These are phyloP conservation scores for Suillus weaverae DNA, from an alignment of 768 basidiomycete species.

Conservation along the genomic window DNA sequence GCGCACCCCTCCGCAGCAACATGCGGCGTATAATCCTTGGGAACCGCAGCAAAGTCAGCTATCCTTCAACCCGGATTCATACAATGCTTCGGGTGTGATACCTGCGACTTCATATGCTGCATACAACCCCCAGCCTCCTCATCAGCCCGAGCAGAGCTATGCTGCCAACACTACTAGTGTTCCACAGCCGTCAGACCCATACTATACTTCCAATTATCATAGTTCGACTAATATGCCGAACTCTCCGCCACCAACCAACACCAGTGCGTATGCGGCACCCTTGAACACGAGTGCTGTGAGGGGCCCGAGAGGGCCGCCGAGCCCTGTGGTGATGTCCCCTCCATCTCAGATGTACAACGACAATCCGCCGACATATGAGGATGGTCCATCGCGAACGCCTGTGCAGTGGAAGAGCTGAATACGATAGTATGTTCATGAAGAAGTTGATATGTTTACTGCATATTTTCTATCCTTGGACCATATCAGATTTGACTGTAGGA, in stretches of 20 bases:
- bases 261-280: constrained; percentile 28
- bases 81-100: constrained; percentile 34
- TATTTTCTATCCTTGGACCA: constrained; percentile 18
- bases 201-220: constrained; percentile 26
- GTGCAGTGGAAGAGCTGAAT: constrained; percentile 49
- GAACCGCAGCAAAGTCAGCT: constrained; percentile 19
- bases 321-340: constrained; percentile 24
- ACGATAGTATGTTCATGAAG: background rate
- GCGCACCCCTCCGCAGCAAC: constrained; percentile 51
- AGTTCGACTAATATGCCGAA: constrained; percentile 20
- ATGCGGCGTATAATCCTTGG: constrained; percentile 37
- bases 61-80: constrained; percentile 39
- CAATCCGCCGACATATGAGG: constrained; percentile 67
- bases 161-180: constrained; percentile 39
- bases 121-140: constrained; percentile 17
- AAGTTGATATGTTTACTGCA: background rate
- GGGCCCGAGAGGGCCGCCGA: constrained; percentile 42
- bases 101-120: constrained; percentile 17
- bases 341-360: constrained; percentile 41
- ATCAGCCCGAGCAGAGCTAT: constrained; percentile 50
- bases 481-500: constrained; percentile 16
- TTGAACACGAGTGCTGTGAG: constrained; percentile 40
- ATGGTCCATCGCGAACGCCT: constrained; percentile 44
- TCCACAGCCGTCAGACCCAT: constrained; percentile 38
- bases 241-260: constrained; percentile 43